Evolutionary conservation across 148 eudicot species (phyloP).

Genomic region (Fagopyrum tataricum): DNA sequence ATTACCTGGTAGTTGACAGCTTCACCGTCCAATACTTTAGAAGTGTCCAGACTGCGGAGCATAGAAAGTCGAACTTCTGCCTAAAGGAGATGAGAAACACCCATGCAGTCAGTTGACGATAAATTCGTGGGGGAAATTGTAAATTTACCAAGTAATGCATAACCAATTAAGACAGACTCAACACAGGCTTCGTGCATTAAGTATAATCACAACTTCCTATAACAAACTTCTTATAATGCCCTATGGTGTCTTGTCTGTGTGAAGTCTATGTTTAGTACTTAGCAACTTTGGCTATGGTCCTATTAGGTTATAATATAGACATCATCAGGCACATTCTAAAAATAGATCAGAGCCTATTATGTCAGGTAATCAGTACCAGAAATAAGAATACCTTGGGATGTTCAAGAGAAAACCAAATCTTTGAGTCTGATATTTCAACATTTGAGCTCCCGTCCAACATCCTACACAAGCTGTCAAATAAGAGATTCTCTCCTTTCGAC

Average conservation of each 20-base stretch:
- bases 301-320: neutral
- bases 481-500: conserved; percentile 40
- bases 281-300: neutral
- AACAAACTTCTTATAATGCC: neutral
- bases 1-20: conserved; percentile 41
- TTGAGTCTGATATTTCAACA: conserved; percentile 46
- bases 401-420: conserved; percentile 76
- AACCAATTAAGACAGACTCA: conserved; percentile 1
- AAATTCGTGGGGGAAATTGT: neutral
- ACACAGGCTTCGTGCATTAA: neutral
- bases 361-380: neutral
- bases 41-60: conserved; percentile 47
- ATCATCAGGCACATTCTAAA: neutral
- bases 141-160: neutral
- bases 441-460: conserved; percentile 50
- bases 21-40: conserved; percentile 33
- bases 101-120: neutral
- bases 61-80: conserved; percentile 66
- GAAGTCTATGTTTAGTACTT: neutral
- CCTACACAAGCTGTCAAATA: conserved; percentile 50
- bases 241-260: neutral
- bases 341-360: neutral
- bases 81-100: conserved; percentile 17
- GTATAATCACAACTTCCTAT: neutral
- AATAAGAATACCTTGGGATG: conserved; percentile 59